These are phyloP conservation scores for Helianthus annuus DNA, from an alignment of 129 eudicot species.

Conservation along the genomic window HanXRQr2.0-SUNRISE NC_035440.2:82388599-82389098, in stretches of 20 bases:
- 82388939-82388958: slow-evolving; percentile 46
- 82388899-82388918: slow-evolving; percentile 42
- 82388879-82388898: slow-evolving; percentile 42
- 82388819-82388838: slow-evolving; percentile 79
- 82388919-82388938: slow-evolving; percentile 46
- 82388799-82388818: slow-evolving; percentile 38
- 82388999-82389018: slow-evolving; percentile 48
- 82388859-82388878: slow-evolving; percentile 88
- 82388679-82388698: not conserved
- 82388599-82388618: not conserved
- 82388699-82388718: not conserved
- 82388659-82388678: not conserved
- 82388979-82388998: slow-evolving; percentile 72
- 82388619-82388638: slow-evolving; percentile 10
- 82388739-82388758: slow-evolving; percentile 2
- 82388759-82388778: not conserved
- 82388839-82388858: slow-evolving; percentile 90
- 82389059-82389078: slow-evolving; percentile 7
- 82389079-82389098: not conserved
- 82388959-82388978: slow-evolving; percentile 58
- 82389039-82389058: slow-evolving; percentile 8
- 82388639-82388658: slow-evolving; percentile 4
- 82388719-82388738: not conserved
- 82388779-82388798: not conserved
- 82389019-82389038: slow-evolving; percentile 5